A percentile compares a stretch with the other conserved stretches of the same genome.
Conservation (phyloP, 768 basidiomycete species). For the Dictyophora rubrovolvata region DNA sequence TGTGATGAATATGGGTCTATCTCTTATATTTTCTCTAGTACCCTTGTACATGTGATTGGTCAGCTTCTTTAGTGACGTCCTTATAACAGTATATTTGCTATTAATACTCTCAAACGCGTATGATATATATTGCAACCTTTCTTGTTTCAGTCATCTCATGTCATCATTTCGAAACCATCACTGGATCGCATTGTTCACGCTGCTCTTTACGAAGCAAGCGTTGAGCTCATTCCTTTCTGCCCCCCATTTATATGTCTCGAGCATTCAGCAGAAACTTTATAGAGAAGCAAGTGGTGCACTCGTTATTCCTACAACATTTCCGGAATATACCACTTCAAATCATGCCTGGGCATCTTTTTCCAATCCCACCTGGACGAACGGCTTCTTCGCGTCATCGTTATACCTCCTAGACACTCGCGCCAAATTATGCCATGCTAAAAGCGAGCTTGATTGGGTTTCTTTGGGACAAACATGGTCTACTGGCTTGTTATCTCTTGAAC, state of each 20-base stretch:
- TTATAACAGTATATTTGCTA: too few relatives aligned
- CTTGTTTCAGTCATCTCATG: background rate
- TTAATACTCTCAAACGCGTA: too few relatives aligned
- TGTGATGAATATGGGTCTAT: too few relatives aligned
- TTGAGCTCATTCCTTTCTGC: background rate
- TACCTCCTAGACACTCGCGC: slow-evolving; percentile 51
- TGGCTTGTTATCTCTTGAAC: slow-evolving; percentile 40
- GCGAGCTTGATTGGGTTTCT: slow-evolving; percentile 44
- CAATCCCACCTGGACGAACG: slow-evolving; percentile 56
- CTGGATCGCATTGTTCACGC: background rate
- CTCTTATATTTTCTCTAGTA: too few relatives aligned
- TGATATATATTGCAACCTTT: too few relatives aligned
- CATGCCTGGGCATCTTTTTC: slow-evolving; percentile 39
- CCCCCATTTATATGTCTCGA: background rate
- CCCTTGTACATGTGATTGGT: too few relatives aligned
- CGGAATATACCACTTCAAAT: slow-evolving; percentile 45
- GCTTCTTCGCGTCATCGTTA: slow-evolving; percentile 52
- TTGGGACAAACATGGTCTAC: slow-evolving; percentile 43
- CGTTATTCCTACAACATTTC: slow-evolving; percentile 36
- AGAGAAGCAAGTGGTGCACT: background rate
- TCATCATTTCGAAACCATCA: background rate
- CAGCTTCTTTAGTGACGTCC: too few relatives aligned
- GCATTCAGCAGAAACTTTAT: background rate
- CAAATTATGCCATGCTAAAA: slow-evolving; percentile 32
- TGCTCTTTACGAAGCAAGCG: background rate